Evolutionary conservation across 768 basidiomycete genomes (phyloP), one percentile per base, ranked within the genome.

Genomic region (Lentinula sp.): DNA sequence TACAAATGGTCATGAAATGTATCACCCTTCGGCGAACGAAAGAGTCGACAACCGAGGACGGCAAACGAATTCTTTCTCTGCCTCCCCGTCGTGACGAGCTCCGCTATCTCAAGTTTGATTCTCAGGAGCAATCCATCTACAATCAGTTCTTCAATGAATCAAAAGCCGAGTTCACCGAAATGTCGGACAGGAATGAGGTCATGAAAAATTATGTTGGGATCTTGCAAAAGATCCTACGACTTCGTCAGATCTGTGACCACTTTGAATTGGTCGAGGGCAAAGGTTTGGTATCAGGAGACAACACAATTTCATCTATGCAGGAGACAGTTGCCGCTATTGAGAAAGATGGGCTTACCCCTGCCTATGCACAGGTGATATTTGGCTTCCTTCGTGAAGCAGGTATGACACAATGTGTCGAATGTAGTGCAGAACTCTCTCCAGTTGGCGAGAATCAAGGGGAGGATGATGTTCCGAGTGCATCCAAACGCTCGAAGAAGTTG

Each of bases 181-280:
- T 98, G 65, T 85, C 89, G 34, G 80, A 86, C 72, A 92, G 89
- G 73, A 93, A 95, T 67, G 90, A 94, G 71, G 89, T 97, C 57
- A 92, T 95, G 88, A 97, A 97, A 83, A 98, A 97, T 70, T 97
- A 96, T 70, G 97, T 97, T 65, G 93, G 94, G 59, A 96, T 99
- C 67, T 74, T 99, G 65, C 96, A 98, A 74, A 95, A 95, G 79
- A 92, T 98, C 61, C 79, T 99, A 57, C 91, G 95, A 23, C 81
- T 99, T 50, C 90, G 97, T 58, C 96, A 98, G 77, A 98, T 98
- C 53, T 99, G 97, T 74, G 95, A 98, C 70, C 96, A 99, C 73
- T 92, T 84, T 66, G 93, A 93, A 67, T 81, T 98, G 39, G 89
- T 98, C 4, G 82, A 89, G 67, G 86, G 86, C 46, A 89, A 91